Evolutionary conservation across 2,329 filamentous ascomycete genomes (phyloP).

Genomic region (Blastomyces silverae): DNA sequence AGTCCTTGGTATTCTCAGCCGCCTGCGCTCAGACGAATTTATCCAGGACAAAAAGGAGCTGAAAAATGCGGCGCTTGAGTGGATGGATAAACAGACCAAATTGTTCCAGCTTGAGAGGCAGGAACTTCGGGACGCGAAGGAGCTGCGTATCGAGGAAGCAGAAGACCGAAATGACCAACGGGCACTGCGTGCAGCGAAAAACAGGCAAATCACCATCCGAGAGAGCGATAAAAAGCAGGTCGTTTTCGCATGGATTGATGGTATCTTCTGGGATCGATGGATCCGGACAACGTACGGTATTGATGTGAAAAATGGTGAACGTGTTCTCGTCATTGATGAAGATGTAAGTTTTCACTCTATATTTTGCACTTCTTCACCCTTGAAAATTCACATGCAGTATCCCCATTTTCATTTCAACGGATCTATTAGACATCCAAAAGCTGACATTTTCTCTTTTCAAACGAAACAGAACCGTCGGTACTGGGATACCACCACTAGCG

Average conservation of each 20-base stretch:
- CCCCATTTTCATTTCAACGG: not conserved
- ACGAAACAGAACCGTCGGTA: conserved; percentile 70
- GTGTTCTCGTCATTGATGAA: conserved; percentile 94
- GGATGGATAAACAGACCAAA: conserved; percentile 94
- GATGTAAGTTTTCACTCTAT: conserved; percentile 58
- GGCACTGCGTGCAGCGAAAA: conserved; percentile 78
- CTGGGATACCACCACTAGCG: conserved; percentile 87
- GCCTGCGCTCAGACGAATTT: conserved; percentile 73
- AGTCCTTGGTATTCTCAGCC: conserved; percentile 81
- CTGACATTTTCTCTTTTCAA: conserved; percentile 25
- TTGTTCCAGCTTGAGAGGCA: conserved; percentile 88
- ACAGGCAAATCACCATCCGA: conserved; percentile 84
- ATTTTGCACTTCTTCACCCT: not conserved
- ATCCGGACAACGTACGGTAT: conserved; percentile 91
- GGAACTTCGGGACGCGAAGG: conserved; percentile 88
- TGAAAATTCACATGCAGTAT: not conserved
- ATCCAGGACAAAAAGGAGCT: conserved; percentile 73
- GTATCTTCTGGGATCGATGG: conserved; percentile 96
- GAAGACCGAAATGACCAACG: conserved; percentile 88
- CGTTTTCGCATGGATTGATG: conserved; percentile 94
- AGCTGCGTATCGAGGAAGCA: conserved; percentile 91
- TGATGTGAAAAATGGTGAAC: conserved; percentile 75
- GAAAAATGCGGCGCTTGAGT: conserved; percentile 91
- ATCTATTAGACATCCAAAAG: not conserved
- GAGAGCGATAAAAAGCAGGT: conserved; percentile 82